Evolutionary conservation across 1,139 yeast genomes (phyloP).

Genomic region (Yamadazyma kanchanaburiensis): DNA sequence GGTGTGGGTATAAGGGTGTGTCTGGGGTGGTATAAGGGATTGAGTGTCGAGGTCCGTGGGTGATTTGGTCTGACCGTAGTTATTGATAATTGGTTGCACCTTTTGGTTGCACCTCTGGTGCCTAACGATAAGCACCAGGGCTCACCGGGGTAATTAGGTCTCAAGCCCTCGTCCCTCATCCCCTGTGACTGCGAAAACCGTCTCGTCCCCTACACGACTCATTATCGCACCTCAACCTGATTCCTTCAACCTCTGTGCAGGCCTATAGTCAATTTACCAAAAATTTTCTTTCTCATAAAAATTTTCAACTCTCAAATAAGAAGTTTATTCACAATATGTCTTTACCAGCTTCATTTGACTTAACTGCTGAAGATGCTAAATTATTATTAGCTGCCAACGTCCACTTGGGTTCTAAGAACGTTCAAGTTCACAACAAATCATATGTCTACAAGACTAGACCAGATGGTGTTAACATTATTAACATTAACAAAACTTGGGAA

Average conservation of each 20-base stretch:
- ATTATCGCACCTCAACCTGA: neutral
- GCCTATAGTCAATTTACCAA: conserved; percentile 8
- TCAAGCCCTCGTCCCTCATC: neutral
- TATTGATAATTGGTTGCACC: too few species aligned
- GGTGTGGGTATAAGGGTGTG: too few species aligned
- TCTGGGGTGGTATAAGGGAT: too few species aligned
- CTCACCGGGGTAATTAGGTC: too few species aligned
- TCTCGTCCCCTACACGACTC: neutral
- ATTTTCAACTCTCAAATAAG: conserved; percentile 10
- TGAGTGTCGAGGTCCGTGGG: too few species aligned
- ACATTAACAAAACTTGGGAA: conserved; percentile 99
- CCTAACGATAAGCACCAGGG: too few species aligned
- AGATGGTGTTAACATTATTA: conserved; percentile 98
- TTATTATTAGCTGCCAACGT: conserved; percentile 99
- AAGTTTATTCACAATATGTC: conserved; percentile 49
- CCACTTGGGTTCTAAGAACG: conserved; percentile 99
- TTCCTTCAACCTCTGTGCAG: conserved; percentile 6
- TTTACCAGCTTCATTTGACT: conserved; percentile 85
- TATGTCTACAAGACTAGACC: conserved; percentile 99
- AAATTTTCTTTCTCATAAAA: conserved; percentile 12
- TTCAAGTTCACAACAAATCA: conserved; percentile 99
- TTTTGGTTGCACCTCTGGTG: too few species aligned
- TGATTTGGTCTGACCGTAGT: too few species aligned
- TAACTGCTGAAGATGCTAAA: conserved; percentile 99
- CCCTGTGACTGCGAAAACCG: conserved; percentile 1